Base-by-base conservation (phyloP, 2,329 filamentous ascomycete species). In the Fusarium tricinctum region DNA sequence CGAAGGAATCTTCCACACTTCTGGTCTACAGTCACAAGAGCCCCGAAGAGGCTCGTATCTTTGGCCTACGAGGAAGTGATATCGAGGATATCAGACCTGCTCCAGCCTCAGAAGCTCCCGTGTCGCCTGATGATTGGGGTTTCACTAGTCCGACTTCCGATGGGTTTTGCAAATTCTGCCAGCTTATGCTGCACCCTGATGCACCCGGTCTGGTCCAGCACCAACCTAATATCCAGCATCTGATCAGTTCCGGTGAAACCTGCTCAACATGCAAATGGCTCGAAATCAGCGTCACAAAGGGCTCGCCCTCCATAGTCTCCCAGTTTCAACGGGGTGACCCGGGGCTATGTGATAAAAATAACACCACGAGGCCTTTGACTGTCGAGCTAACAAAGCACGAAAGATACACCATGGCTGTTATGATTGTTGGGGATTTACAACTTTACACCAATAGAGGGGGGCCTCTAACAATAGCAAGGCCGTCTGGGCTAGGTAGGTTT, bases 231-330 rank as follows among this genome's bases (percentile, higher is more conserved):
- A 1, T 47, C 2, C 20, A 46, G 28, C 33, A 19, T 5, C 6
- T n/a, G 2, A 44, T 62, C 1, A 26, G 42, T 0, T 62, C 46
- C 2, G 57, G 58, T 1, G 33, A 54, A 0, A 46, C 33, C 8
- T 62, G 58, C 10, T 38, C 30, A 12, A 23, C 6, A 3, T 62
- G 56, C 4, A 62, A 62, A 9, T 62, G 58, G 58, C 33, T 62
- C 0, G 57, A 61, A 5, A 8, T 62, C 4, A 62, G 58, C 22
- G 35, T 62, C 6, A 23, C 14, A 17, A 19, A 9, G 0, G 56
- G 52, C 8, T 56, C 52, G 1, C 26, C 51, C 2, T 15, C 8
- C 14, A 14, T 46, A 6, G 15, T 60, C 2, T 14, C 13, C 6
- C 20, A 28, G 0, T 61, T 39, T 2, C 39, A 42, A 9, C 7